Percentiles rank a stretch among this genome's conserved stretches.
These are phyloP conservation scores for Vickermania spadyakhi DNA, from an alignment of 208 protist species.

Conservation along the genomic window DNA sequence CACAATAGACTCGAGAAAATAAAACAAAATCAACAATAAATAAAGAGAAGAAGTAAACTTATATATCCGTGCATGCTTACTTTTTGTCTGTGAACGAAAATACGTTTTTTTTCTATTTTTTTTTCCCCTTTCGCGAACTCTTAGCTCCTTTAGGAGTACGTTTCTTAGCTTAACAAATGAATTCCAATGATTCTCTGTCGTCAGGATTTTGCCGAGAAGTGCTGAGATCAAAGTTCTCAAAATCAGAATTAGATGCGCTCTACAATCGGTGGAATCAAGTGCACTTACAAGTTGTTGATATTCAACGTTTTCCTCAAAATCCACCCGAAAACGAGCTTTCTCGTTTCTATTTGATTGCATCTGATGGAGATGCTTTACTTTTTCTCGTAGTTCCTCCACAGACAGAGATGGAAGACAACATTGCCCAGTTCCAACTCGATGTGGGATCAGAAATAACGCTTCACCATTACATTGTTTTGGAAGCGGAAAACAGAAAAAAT, in stretches of 20 bases:
- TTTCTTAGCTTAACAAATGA: too few species aligned
- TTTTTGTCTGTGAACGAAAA: too few species aligned
- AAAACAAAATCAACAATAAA: too few species aligned
- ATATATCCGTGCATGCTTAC: too few species aligned
- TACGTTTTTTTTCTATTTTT: too few species aligned
- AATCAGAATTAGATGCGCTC: slow-evolving; percentile 9
- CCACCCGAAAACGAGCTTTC: slow-evolving; percentile 8
- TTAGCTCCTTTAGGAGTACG: too few species aligned
- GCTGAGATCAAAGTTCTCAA: slow-evolving; percentile 15
- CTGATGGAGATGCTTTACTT: slow-evolving; percentile 38
- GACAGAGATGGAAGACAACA: slow-evolving; percentile 35
- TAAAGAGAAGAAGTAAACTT: too few species aligned
- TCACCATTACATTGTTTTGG: slow-evolving; percentile 31
- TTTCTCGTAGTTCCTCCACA: slow-evolving; percentile 52
- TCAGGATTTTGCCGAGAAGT: slow-evolving; percentile 45
- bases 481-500: slow-evolving; percentile 53
- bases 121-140: too few species aligned
- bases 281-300: slow-evolving; percentile 69
- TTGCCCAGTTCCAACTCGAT: slow-evolving; percentile 56
- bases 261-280: slow-evolving; percentile 23
- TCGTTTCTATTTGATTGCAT: slow-evolving; percentile 73
- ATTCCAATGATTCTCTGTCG: too few species aligned
- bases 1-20: too few species aligned
- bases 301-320: slow-evolving; percentile 49
- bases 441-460: slow-evolving; percentile 59